A percentile compares a stretch with the other conserved stretches of the same genome.
These are phyloP conservation scores for Eurotiales sp. DNA, from an alignment of 2,329 filamentous ascomycete genomes.

Conservation along the genomic window DNA sequence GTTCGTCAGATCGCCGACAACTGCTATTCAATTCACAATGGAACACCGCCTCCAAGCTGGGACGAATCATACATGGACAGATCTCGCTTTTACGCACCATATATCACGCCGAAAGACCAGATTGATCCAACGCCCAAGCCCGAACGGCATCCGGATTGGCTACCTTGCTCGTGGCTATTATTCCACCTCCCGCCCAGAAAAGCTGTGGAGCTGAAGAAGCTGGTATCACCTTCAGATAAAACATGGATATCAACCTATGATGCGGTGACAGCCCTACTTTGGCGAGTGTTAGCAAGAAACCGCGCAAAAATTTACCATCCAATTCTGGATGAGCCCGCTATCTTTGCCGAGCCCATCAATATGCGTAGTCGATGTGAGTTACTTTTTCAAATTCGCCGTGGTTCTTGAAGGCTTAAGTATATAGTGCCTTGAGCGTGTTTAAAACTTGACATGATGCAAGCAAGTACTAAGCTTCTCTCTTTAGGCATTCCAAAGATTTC, in stretches of 20 bases:
- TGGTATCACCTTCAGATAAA: constrained; percentile 31
- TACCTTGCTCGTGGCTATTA: constrained; percentile 27
- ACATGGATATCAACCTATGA: constrained; percentile 48
- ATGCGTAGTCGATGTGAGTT: constrained; percentile 41
- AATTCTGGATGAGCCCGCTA: constrained; percentile 23
- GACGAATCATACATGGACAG: constrained; percentile 34
- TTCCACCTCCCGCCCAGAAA: constrained; percentile 47
- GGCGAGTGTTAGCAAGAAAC: constrained; percentile 37
- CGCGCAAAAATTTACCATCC: constrained; percentile 33
- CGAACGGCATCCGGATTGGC: background rate
- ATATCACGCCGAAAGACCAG: constrained; percentile 20
- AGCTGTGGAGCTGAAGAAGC: constrained; percentile 37
- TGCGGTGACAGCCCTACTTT: constrained; percentile 42
- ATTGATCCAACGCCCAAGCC: background rate
- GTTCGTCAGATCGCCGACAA: constrained; percentile 43
- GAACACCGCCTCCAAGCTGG: constrained; percentile 32
- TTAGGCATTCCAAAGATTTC: constrained; percentile 32
- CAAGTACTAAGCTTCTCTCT: too few species aligned
- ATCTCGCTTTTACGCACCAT: constrained; percentile 30
- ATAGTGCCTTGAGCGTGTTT: too few species aligned
- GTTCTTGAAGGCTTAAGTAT: too few species aligned
- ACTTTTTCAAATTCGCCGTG: too few species aligned
- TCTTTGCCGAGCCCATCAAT: constrained; percentile 39
- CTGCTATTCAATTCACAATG: constrained; percentile 32
- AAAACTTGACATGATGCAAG: too few species aligned